Evolutionary conservation across 2,329 filamentous ascomycete species (phyloP).

Genomic region (Dendrostoma leiphaemia): DNA sequence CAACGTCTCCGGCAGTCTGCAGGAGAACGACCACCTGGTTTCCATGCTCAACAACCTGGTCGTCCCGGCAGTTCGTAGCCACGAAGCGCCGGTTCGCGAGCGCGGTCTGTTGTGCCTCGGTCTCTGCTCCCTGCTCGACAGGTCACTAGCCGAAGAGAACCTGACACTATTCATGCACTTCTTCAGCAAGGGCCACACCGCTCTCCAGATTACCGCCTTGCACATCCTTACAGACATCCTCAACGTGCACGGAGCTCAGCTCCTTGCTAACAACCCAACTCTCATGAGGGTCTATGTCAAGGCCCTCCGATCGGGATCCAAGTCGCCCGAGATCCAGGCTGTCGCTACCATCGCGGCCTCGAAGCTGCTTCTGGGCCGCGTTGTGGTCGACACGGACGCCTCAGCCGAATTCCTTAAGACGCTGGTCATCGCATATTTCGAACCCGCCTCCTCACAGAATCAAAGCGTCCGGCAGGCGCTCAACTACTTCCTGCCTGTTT

Average conservation of each 20-base stretch:
- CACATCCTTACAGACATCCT: constrained; percentile 93
- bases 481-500: constrained; percentile 92
- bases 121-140: constrained; percentile 86
- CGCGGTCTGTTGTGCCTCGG: constrained; percentile 86
- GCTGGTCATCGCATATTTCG: constrained; percentile 84
- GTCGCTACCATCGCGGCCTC: constrained; percentile 78
- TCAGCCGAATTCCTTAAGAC: constrained; percentile 77
- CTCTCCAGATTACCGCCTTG: constrained; percentile 83
- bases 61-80: constrained; percentile 88
- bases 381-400: constrained; percentile 68
- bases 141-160: constrained; percentile 89
- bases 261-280: constrained; percentile 65
- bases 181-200: constrained; percentile 88
- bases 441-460: constrained; percentile 77
- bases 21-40: constrained; percentile 87
- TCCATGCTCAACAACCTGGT: constrained; percentile 98
- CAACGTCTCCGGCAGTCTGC: constrained; percentile 83
- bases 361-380: constrained; percentile 79
- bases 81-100: constrained; percentile 90
- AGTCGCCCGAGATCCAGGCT: constrained; percentile 72
- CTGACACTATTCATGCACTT: constrained; percentile 92
- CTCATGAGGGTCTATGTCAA: constrained; percentile 85
- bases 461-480: constrained; percentile 81
- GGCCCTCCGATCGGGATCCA: constrained; percentile 70
- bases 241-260: constrained; percentile 79